A percentile compares a stretch with the other conserved stretches of the same genome.
phyloP scores from a whole-genome alignment of 768 basidiomycete genomes.

The Termitomyces sp. region DNA sequence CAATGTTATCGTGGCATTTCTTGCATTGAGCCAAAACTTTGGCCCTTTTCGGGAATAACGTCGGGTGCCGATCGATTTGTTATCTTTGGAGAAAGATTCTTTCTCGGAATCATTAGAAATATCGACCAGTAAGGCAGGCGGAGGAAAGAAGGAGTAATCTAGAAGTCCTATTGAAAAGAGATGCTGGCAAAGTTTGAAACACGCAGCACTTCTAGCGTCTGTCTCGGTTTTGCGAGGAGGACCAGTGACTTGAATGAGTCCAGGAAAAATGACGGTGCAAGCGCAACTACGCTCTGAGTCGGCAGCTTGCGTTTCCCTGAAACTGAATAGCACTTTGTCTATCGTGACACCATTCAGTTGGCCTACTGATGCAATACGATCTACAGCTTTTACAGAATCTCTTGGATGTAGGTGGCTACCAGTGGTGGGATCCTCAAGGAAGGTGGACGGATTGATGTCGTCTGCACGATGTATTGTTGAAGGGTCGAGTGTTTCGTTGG shows the following conservation, averaged over 20 bases:
- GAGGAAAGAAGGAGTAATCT: slow-evolving; percentile 46
- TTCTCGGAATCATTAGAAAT: slow-evolving; percentile 8
- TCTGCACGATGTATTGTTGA: slow-evolving; percentile 15
- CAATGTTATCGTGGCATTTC: slow-evolving; percentile 17
- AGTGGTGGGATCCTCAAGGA: slow-evolving; percentile 60
- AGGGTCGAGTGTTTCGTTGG: not conserved
- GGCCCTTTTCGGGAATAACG: slow-evolving; percentile 57
- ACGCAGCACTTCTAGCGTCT: slow-evolving; percentile 57
- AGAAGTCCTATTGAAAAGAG: slow-evolving; percentile 50
- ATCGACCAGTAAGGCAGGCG: slow-evolving; percentile 16
- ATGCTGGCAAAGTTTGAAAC: slow-evolving; percentile 50
- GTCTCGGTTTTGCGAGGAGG: slow-evolving; percentile 40
- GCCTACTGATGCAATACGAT: slow-evolving; percentile 41
- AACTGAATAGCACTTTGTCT: slow-evolving; percentile 35
- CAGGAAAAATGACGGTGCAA: slow-evolving; percentile 49
- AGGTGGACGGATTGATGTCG: slow-evolving; percentile 35
- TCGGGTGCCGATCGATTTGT: slow-evolving; percentile 39
- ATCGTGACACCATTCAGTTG: slow-evolving; percentile 10
- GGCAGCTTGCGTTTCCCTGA: slow-evolving; percentile 30
- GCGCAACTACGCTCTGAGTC: slow-evolving; percentile 25
- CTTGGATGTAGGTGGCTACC: slow-evolving; percentile 54
- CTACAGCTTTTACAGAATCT: slow-evolving; percentile 55
- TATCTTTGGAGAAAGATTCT: slow-evolving; percentile 10
- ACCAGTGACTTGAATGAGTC: slow-evolving; percentile 40
- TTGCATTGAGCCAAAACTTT: slow-evolving; percentile 61